These are phyloP conservation scores for Tanacetum coccineum DNA, from an alignment of 129 eudicot species.

Conservation along the genomic window DNA sequence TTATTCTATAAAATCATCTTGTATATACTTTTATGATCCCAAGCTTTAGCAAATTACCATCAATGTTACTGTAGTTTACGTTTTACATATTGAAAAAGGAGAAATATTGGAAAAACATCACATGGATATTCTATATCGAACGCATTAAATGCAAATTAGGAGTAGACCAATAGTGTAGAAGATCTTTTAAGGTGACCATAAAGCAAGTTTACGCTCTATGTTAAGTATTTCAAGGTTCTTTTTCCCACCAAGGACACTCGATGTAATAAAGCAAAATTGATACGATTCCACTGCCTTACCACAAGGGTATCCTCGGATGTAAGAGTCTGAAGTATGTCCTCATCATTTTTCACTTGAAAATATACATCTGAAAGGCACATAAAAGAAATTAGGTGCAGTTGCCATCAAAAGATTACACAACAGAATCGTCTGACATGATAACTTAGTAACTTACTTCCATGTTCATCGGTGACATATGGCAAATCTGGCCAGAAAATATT, in stretches of 20 bases:
- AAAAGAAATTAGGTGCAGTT: slow-evolving; percentile 14
- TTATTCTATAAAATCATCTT: not conserved
- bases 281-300: slow-evolving; percentile 44
- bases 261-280: slow-evolving; percentile 15
- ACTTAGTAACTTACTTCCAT: slow-evolving; percentile 93
- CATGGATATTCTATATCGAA: too few species aligned
- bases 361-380: slow-evolving; percentile 66
- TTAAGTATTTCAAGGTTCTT: not conserved
- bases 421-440: not conserved
- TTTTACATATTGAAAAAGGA: too few species aligned
- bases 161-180: too few species aligned
- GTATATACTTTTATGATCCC: not conserved
- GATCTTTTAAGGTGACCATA: not conserved
- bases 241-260: not conserved
- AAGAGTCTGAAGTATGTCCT: slow-evolving; percentile 76
- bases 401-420: not conserved
- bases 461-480: slow-evolving; percentile 91
- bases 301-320: slow-evolving; percentile 73
- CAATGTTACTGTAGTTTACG: too few species aligned
- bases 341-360: slow-evolving; percentile 91
- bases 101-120: too few species aligned
- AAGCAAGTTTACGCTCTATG: not conserved
- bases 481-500: slow-evolving; percentile 96
- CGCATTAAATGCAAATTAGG: too few species aligned
- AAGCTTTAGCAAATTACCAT: too few species aligned